Percentiles rank a stretch among this genome's conserved stretches.
phyloP scores from a whole-genome alignment of 306 rosid genomes.

The Medicago truncatula region MtrunA17r5.0-ANR NC_053045.1:41888501-41889000 shows the following conservation, averaged over 20 bases:
- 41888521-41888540: background rate
- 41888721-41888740: too few relatives aligned
- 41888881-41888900: too few relatives aligned
- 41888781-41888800: too few relatives aligned
- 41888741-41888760: too few relatives aligned
- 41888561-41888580: too few relatives aligned
- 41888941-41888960: slow-evolving; percentile 41
- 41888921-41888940: slow-evolving; percentile 38
- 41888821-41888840: slow-evolving; percentile 35
- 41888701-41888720: too few relatives aligned
- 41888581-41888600: too few relatives aligned
- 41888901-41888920: slow-evolving; percentile 24
- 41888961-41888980: slow-evolving; percentile 33
- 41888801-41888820: background rate
- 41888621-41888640: too few relatives aligned
- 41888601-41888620: too few relatives aligned
- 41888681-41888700: background rate
- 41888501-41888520: background rate
- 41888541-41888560: too few relatives aligned
- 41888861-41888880: background rate
- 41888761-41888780: too few relatives aligned
- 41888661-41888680: background rate
- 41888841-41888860: background rate
- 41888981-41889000: slow-evolving; percentile 11
- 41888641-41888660: background rate